Conservation (phyloP, 1,139 yeast genomes). For the Sugiyamaella paludigena region DNA sequence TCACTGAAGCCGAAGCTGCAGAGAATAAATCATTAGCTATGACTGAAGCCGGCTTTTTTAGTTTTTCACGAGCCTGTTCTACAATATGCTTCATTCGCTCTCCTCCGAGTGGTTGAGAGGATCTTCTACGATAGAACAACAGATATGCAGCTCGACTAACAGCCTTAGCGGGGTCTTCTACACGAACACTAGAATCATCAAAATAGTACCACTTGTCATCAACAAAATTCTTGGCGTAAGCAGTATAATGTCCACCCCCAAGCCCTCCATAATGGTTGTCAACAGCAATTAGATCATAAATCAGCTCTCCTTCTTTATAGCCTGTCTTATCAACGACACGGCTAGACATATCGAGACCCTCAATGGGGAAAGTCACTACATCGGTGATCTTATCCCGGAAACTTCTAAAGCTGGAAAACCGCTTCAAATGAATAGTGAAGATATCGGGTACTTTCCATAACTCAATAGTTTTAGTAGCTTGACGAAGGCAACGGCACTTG, state of each 20-base stretch:
- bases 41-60: slow-evolving; percentile 2
- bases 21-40: too few relatives aligned
- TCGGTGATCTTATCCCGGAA: slow-evolving; percentile 88
- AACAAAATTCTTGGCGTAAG: slow-evolving; percentile 75
- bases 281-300: slow-evolving; percentile 87
- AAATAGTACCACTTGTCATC: slow-evolving; percentile 85
- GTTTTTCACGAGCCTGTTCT: slow-evolving; percentile 22
- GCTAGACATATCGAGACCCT: slow-evolving; percentile 68
- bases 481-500: slow-evolving; percentile 78
- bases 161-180: slow-evolving; percentile 49
- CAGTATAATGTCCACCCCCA: slow-evolving; percentile 98
- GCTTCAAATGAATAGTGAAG: slow-evolving; percentile 80
- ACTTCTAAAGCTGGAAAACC: slow-evolving; percentile 83
- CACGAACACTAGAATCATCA: slow-evolving; percentile 77
- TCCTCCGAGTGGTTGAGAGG: slow-evolving; percentile 35
- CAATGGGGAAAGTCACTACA: slow-evolving; percentile 83
- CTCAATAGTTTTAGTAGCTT: slow-evolving; percentile 88
- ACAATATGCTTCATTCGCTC: slow-evolving; percentile 36
- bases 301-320: slow-evolving; percentile 39
- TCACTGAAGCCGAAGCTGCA: too few relatives aligned
- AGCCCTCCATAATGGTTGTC: slow-evolving; percentile 95
- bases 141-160: slow-evolving; percentile 86
- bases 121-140: slow-evolving; percentile 72
- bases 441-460: slow-evolving; percentile 92
- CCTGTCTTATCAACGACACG: slow-evolving; percentile 45